Evolutionary conservation across 2,329 filamentous ascomycete species (phyloP), one percentile per base, ranked within the genome.

Genomic region (Chalara sp.): DNA sequence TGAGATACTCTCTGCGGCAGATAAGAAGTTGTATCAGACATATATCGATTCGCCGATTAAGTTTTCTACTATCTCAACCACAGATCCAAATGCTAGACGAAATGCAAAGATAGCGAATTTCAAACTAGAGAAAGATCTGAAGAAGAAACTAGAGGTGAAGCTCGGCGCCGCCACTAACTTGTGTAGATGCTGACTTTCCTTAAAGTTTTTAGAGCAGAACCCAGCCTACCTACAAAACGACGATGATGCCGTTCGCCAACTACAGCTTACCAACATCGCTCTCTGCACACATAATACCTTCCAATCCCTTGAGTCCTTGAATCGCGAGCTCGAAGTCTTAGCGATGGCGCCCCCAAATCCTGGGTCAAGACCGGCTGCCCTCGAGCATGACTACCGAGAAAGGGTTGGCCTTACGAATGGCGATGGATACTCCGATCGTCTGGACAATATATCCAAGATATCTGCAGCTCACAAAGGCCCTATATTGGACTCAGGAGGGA

Each of bases 51-150:
- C 84, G 29, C 85, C 84, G 3, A 72, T 75, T n/a, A 71, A 72
- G 1, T 96, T 96, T 67, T 84, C 84, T 45, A 84, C 87, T 3
- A 81, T 86, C 13, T 78, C 82, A 13, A 78, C 78, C 6, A 76
- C 73, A 29, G 66, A 87, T 68, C 80, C 88, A 4, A 79, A 84
- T 21, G 79, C 82, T 32, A 79, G 86, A 55, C 79, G 93, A 58
- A 84, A 91, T 51, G 81, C 83, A 44, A 99, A 97, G 70, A 95
- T 99, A 59, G 79, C 82, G 43, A 83, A 87, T 54, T 96, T 90
- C 70, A 84, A 81, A 61, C 80, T 87, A 47, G 93, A 97, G 68
- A 96, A 93, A 67, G 83, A 86, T 55, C 70, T 99, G 53, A 90
- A 89, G 68, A 77, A 83, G 58, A 91, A 86, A 67, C 75, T 97